These are phyloP conservation scores for Boletus sp. DNA, from an alignment of 768 basidiomycete genomes.

Conservation along the genomic window DNA sequence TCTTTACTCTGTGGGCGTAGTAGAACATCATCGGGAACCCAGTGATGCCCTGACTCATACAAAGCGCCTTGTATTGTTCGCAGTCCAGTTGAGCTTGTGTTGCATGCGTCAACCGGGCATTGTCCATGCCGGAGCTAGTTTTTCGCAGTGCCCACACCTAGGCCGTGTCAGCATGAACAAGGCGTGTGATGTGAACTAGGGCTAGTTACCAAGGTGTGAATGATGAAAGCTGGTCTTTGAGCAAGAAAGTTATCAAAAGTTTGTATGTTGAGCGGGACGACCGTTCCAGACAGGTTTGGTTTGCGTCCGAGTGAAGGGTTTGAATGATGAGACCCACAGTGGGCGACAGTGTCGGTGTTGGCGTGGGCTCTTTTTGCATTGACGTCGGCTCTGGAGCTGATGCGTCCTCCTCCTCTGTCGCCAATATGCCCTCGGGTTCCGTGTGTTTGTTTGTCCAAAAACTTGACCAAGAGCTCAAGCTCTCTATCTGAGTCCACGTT, in stretches of 20 bases:
- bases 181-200: neutral
- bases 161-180: neutral
- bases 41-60: constrained; percentile 59
- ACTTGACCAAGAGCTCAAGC: constrained; percentile 53
- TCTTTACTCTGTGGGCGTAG: constrained; percentile 56
- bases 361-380: constrained; percentile 1
- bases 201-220: constrained; percentile 79
- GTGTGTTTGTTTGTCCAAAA: constrained; percentile 51
- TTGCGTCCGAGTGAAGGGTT: constrained; percentile 9
- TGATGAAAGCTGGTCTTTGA: constrained; percentile 58
- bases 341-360: constrained; percentile 3
- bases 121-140: constrained; percentile 80
- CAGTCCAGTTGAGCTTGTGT: constrained; percentile 79
- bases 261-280: constrained; percentile 25
- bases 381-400: neutral
- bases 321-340: constrained; percentile 15
- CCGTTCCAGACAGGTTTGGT: constrained; percentile 28
- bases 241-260: constrained; percentile 41
- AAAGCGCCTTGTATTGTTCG: constrained; percentile 68
- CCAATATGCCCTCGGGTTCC: constrained; percentile 17
- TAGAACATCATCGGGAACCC: constrained; percentile 86
- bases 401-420: neutral
- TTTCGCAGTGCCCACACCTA: constrained; percentile 96
- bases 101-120: constrained; percentile 72
- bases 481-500: constrained; percentile 51